Evolutionary conservation across 2,329 filamentous ascomycete species (phyloP), one percentile per base, ranked within the genome.

Genomic region (Lecanicillium sp.): DNA sequence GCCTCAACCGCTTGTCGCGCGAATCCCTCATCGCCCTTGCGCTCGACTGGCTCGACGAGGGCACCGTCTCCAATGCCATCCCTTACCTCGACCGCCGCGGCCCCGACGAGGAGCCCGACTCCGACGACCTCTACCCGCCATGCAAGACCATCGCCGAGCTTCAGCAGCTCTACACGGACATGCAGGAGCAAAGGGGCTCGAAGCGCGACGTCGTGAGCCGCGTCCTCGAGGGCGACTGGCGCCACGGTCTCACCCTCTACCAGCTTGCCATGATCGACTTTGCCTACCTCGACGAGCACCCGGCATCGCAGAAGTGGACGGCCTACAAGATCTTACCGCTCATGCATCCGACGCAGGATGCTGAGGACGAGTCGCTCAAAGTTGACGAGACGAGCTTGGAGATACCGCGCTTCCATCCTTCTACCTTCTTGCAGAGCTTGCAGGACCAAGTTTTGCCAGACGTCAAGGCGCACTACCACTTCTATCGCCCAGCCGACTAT

Each of bases 401-500:
- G 3, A 68, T 84, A 41, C 87, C 88, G 10, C 81, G 84, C 14
- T 87, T 93, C 58, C 87, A 94, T 58, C 85, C 87, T 1, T 81
- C 86, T 4, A 87, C 84, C 0, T 95, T 95, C 62, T 71, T 94
- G 30, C 79, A 80, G 54, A 85, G 84, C 55, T 77, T 95, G 2
- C 85, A 90, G 55, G 72, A 74, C 33, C 83, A 90, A 59, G 77
- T 90, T 15, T 73, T 87, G 2, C 86, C 88, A 1, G 77, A 93
- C 50, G 79, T 90, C 56, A 94, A 93, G 64, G 86, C 86, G 5
- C 87, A 94, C 65, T 93, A 88, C 63, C 84, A 87, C 56, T 79
- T 93, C 51, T 82, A 86, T 55, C 79, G 84, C n/a, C 84, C 86
- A 45, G 73, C 77, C 45, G 72, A 75, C 1, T 71, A 86, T n/a